A percentile compares a stretch with the other conserved stretches of the same genome.
phyloP scores from a whole-genome alignment of 257 asterid species.

The Salvia miltiorrhiza region DNA sequence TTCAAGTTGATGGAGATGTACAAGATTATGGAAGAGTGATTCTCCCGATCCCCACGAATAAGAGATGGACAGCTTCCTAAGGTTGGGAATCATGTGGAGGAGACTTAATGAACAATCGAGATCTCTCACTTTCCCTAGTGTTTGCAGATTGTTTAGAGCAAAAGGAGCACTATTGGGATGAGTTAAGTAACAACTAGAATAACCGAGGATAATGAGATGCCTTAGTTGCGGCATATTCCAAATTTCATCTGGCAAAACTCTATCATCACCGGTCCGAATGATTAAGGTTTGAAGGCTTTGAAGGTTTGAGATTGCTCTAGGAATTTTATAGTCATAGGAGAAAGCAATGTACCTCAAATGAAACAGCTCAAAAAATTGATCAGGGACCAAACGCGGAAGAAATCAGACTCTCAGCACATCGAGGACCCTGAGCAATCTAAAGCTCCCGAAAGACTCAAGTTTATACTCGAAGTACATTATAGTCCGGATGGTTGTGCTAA shows the following conservation, averaged over 20 bases:
- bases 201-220: too few species aligned
- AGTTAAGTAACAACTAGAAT: too few species aligned
- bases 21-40: too few species aligned
- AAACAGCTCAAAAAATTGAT: too few species aligned
- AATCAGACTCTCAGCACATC: too few species aligned
- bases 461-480: not conserved
- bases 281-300: not conserved
- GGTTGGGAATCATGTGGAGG: slow-evolving; percentile 4
- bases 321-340: too few species aligned
- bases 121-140: not conserved
- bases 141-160: not conserved
- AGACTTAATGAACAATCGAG: not conserved
- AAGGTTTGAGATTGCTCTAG: not conserved
- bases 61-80: not conserved
- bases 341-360: too few species aligned
- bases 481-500: not conserved
- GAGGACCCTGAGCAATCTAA: not conserved
- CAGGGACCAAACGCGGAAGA: too few species aligned
- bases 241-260: not conserved
- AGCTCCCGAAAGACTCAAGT: not conserved
- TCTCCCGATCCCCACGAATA: not conserved
- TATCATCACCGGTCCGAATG: not conserved
- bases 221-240: too few species aligned
- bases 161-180: not conserved
- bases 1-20: slow-evolving; percentile 3